Evolutionary conservation across 139 green algal genomes (phyloP).

Genomic region (Parachlorella kessleri): DNA sequence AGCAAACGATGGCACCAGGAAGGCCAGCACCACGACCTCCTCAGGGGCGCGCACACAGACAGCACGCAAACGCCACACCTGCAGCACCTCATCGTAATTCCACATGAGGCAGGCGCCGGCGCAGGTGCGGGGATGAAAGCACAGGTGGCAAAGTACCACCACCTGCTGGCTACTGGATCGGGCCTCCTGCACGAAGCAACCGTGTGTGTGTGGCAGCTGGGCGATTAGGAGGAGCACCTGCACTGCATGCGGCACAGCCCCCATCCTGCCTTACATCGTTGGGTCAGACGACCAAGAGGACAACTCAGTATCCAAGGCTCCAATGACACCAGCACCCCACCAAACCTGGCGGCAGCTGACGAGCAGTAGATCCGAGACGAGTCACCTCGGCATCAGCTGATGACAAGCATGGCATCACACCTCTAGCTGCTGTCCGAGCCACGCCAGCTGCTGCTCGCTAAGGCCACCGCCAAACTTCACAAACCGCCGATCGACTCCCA

Average conservation of each 20-base stretch:
- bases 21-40: neutral
- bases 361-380: no score
- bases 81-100: slow-evolving; percentile 71
- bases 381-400: no score
- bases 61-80: neutral
- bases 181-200: no score
- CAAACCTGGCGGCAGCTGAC: no score
- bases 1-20: neutral
- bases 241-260: no score
- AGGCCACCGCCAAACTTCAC: slow-evolving; percentile 84
- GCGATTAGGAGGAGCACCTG: no score
- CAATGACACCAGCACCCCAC: no score
- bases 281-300: no score
- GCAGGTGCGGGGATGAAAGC: slow-evolving; percentile 50
- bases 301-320: no score
- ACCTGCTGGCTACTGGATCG: slow-evolving; percentile 37
- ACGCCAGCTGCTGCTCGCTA: slow-evolving; percentile 70
- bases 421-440: slow-evolving; percentile 60
- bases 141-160: slow-evolving; percentile 54
- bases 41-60: neutral
- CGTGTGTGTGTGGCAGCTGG: no score
- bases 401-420: no score
- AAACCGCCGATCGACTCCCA: slow-evolving; percentile 64
- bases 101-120: slow-evolving; percentile 64
- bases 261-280: no score